Conservation (phyloP, 2,329 filamentous ascomycete species). For the Ilyonectria destructans region DNA sequence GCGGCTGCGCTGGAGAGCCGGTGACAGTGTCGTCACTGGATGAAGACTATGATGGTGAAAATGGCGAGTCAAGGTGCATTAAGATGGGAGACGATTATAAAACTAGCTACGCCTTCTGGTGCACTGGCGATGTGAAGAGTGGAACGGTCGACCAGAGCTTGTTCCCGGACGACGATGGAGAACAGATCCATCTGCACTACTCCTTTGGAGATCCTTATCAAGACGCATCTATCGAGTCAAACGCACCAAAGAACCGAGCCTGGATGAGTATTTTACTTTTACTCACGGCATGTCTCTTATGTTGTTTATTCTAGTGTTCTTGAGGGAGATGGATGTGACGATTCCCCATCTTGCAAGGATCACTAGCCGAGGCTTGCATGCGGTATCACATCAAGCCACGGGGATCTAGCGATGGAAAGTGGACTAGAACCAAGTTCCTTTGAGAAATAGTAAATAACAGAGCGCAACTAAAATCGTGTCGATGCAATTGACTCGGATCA, state of each 20-base stretch:
- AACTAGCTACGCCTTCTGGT: slow-evolving; percentile 34
- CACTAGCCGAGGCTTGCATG: neutral
- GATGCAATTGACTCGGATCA: neutral
- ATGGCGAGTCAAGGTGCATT: slow-evolving; percentile 18
- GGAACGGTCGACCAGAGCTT: slow-evolving; percentile 3
- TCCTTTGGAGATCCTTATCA: neutral
- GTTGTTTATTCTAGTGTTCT: neutral
- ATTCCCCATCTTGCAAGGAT: neutral
- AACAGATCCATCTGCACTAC: slow-evolving; percentile 4
- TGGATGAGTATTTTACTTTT: neutral
- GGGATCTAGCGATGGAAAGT: neutral
- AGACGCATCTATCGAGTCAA: slow-evolving; percentile 2
- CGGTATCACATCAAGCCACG: neutral
- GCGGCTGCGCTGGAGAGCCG: slow-evolving; percentile 10
- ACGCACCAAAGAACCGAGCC: neutral
- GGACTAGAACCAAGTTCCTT: neutral
- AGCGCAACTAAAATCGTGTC: too few relatives aligned
- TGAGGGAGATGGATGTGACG: neutral
- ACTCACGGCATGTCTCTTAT: neutral
- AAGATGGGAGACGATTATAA: slow-evolving; percentile 26
- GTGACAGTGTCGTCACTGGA: slow-evolving; percentile 16
- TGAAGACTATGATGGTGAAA: slow-evolving; percentile 14
- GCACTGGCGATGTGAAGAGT: slow-evolving; percentile 16
- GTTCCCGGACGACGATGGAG: slow-evolving; percentile 17
- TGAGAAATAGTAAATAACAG: neutral